Percentiles rank a stretch among this genome's conserved stretches.
Conservation (phyloP, 768 basidiomycete genomes). For the Panellus pusillus region DNA sequence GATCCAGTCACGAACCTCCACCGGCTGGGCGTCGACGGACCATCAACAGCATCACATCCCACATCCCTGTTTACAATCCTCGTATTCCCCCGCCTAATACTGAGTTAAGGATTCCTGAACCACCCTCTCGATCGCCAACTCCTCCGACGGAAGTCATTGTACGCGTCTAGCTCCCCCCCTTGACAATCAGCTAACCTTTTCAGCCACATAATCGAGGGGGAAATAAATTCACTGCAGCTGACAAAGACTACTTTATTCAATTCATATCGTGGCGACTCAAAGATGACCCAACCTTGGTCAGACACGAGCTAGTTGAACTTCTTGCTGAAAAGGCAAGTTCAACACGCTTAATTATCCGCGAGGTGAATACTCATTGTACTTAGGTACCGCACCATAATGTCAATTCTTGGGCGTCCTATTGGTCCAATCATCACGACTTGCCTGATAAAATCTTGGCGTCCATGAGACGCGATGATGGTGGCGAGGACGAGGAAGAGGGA, state of each 20-base stretch:
- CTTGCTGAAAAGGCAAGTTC: constrained; percentile 55
- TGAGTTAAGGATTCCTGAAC: constrained; percentile 57
- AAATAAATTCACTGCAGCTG: constrained; percentile 65
- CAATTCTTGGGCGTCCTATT: constrained; percentile 68
- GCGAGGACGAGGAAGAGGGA: too few relatives aligned
- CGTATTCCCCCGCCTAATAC: constrained; percentile 62
- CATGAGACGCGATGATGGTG: constrained; percentile 31
- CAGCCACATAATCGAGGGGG: constrained; percentile 45
- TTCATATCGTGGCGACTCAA: constrained; percentile 65
- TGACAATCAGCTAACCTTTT: not conserved
- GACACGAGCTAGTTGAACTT: constrained; percentile 52
- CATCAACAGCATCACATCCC: constrained; percentile 61
- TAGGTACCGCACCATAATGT: constrained; percentile 68
- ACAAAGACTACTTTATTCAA: constrained; percentile 64
- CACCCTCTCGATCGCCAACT: constrained; percentile 68
- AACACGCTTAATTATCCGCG: too few relatives aligned
- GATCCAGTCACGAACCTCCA: constrained; percentile 24
- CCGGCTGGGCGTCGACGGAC: constrained; percentile 44
- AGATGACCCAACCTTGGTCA: constrained; percentile 50
- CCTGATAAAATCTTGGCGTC: constrained; percentile 64
- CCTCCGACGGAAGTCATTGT: constrained; percentile 55
- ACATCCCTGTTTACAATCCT: constrained; percentile 44
- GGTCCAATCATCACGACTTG: constrained; percentile 63
- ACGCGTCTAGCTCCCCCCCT: not conserved
- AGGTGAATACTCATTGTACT: too few relatives aligned